Base-by-base conservation (phyloP, 352 stramenopile genomes). In the Phytophthora litchii region DNA sequence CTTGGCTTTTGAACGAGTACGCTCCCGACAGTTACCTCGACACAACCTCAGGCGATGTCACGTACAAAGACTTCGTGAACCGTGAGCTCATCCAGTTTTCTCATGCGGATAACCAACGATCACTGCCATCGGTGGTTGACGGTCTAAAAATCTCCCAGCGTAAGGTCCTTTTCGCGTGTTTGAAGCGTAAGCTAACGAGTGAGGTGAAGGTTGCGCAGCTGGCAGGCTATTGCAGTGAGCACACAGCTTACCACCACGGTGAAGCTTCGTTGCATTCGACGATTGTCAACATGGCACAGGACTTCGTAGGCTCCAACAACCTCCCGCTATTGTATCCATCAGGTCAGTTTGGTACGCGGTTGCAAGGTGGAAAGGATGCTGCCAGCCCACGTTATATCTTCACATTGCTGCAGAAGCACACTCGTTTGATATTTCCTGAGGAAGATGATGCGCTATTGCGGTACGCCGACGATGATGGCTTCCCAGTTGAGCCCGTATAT, bases 161-260 rank as follows among this genome's bases (percentile, higher is more conserved):
- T 8, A 99, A 99, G 64, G 90, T 99, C 9, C 72, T 99, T 9
- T 99, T 98, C 67, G 91, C 92, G 12, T 99, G 97, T 56, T 92
- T 99, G 71, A 99, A 99, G 73, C 91, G 97, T 44, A 99, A 99
- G 64, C 84, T 99, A 2, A 99, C 96, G 29, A 94, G 89, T 19
- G 98, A 99, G 64, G 98, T 99, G 46, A 99, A 99, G 72, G 98
- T 99, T 10, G 97, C 97, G 9, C 98, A 99, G 72, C 89, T 99
- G 20, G 97, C 97, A 5, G 98, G 98, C 35, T 99, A 99, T 67
- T 96, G 98, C 37, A 97, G 92, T 47, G 95, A 99, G 48, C 88
- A 96, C 64, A 94, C 96, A 34, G 97, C 97, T 3, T 99, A 99
- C 68, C 98, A 99, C 70, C 98, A 99, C 77, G 98, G 98, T 31